phyloP scores from a whole-genome alignment of 352 stramenopile genomes.

The Globisporangium spinosum region DNA sequence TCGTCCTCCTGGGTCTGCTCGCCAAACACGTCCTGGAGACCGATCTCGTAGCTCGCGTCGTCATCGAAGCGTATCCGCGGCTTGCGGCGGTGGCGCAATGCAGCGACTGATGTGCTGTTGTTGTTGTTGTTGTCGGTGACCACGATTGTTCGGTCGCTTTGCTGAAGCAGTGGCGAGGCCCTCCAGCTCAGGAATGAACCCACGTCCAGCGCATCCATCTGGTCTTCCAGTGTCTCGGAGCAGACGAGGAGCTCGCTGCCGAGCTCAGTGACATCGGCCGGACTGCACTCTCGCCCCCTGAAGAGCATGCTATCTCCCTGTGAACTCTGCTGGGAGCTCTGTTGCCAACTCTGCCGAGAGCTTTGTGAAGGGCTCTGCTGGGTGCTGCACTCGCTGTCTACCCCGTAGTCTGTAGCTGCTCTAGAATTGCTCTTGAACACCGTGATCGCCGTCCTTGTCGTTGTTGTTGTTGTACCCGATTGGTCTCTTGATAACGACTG shows the following conservation, averaged over 20 bases:
- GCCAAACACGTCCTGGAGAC: conserved; percentile 10
- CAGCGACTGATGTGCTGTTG: too few species aligned
- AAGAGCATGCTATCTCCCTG: not conserved
- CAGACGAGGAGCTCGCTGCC: conserved; percentile 11
- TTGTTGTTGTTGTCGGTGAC: too few species aligned
- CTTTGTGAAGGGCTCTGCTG: conserved; percentile 3
- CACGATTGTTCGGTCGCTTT: not conserved
- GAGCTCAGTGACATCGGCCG: conserved; percentile 11
- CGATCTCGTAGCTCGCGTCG: conserved; percentile 7
- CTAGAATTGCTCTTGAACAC: not conserved
- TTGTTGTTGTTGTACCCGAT: not conserved
- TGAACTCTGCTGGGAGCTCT: conserved; percentile 7
- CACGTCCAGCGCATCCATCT: conserved; percentile 18
- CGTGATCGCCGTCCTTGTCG: not conserved
- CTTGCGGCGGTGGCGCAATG: conserved; percentile 10
- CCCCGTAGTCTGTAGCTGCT: not conserved
- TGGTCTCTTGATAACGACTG: conserved; percentile 14
- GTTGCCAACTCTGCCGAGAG: conserved; percentile 5
- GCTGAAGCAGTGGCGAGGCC: not conserved
- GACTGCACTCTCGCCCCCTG: conserved; percentile 13
- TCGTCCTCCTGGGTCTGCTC: conserved; percentile 10
- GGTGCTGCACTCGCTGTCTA: not conserved
- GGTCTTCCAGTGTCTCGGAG: conserved; percentile 17
- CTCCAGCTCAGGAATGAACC: conserved; percentile 12
- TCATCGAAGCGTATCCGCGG: conserved; percentile 14